These are phyloP conservation scores for Termitomyces sp. DNA, from an alignment of 1,284 basidiomycete genomes.

Conservation along the genomic window DNA sequence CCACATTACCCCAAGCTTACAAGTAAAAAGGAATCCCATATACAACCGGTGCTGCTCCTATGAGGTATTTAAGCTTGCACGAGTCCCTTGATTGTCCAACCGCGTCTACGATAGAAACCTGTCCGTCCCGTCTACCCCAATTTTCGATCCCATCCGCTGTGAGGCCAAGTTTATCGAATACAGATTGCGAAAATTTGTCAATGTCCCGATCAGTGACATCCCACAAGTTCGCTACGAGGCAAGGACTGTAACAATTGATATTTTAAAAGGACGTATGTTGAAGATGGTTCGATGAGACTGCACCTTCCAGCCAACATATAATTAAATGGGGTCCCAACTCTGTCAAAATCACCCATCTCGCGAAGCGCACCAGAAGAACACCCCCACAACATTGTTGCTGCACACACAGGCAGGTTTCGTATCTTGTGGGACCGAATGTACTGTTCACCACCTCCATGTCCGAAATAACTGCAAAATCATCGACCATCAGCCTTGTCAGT, in stretches of 20 bases:
- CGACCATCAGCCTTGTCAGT: not conserved
- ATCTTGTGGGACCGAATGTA: conserved; percentile 87
- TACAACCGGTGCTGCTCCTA: conserved; percentile 92
- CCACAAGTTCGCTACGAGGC: conserved; percentile 93
- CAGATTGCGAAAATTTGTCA: conserved; percentile 83
- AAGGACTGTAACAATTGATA: conserved; percentile 55
- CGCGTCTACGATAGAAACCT: conserved; percentile 67
- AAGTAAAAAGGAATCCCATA: conserved; percentile 92
- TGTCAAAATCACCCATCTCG: conserved; percentile 92
- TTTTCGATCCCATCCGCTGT: conserved; percentile 31
- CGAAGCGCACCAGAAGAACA: conserved; percentile 89
- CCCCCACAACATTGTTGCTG: conserved; percentile 97
- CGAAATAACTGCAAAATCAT: conserved; percentile 74
- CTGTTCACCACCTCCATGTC: conserved; percentile 94
- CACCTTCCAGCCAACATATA: conserved; percentile 97
- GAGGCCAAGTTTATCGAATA: conserved; percentile 74
- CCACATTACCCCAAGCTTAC: conserved; percentile 23
- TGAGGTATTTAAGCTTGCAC: conserved; percentile 90
- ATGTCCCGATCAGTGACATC: conserved; percentile 98
- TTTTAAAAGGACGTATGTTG: not conserved
- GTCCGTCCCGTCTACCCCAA: conserved; percentile 16
- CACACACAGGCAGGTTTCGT: conserved; percentile 76
- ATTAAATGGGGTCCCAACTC: conserved; percentile 85
- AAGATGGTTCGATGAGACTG: conserved; percentile 28
- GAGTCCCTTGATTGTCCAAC: conserved; percentile 73